These are phyloP conservation scores for Phlyctochytrium planicorne DNA, from an alignment of 192 early-diverging fungal genomes.

Conservation along the genomic window DNA sequence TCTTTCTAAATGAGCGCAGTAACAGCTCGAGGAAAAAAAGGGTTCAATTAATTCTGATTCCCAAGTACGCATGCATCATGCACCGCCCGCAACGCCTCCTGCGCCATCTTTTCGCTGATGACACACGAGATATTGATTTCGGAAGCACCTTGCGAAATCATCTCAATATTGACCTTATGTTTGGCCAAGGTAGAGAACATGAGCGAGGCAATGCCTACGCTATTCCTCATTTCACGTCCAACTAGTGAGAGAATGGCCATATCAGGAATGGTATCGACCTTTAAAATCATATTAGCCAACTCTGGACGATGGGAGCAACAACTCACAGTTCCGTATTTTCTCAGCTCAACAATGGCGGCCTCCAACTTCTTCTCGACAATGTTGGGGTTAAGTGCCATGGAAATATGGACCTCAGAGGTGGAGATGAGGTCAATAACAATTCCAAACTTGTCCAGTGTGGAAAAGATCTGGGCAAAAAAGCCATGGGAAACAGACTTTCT, in stretches of 20 bases:
- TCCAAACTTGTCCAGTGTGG: constrained; percentile 81
- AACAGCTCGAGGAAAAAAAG: no score
- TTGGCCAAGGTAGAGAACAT: constrained; percentile 93
- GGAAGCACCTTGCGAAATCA: constrained; percentile 98
- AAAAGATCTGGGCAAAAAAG: constrained; percentile 96
- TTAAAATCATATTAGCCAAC: background rate
- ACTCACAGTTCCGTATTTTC: constrained; percentile 72
- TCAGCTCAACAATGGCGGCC: constrained; percentile 75
- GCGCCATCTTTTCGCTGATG: constrained; percentile 72
- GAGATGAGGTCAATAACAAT: constrained; percentile 91
- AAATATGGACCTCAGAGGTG: constrained; percentile 91
- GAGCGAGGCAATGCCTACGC: constrained; percentile 90
- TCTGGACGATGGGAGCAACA: background rate
- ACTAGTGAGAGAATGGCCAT: constrained; percentile 97
- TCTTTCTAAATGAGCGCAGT: background rate
- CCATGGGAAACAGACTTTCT: constrained; percentile 93
- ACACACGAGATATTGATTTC: constrained; percentile 99
- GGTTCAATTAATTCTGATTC: background rate
- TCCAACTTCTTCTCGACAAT: constrained; percentile 62
- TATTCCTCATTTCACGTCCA: constrained; percentile 94
- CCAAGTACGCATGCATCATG: constrained; percentile 72
- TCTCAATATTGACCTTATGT: constrained; percentile 94
- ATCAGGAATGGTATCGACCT: constrained; percentile 79
- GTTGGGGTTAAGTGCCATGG: constrained; percentile 57
- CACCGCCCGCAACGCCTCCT: constrained; percentile 80